Evolutionary conservation across 2,329 filamentous ascomycete genomes (phyloP), one percentile per base, ranked within the genome.

Genomic region (Bipolaris gigantea): DNA sequence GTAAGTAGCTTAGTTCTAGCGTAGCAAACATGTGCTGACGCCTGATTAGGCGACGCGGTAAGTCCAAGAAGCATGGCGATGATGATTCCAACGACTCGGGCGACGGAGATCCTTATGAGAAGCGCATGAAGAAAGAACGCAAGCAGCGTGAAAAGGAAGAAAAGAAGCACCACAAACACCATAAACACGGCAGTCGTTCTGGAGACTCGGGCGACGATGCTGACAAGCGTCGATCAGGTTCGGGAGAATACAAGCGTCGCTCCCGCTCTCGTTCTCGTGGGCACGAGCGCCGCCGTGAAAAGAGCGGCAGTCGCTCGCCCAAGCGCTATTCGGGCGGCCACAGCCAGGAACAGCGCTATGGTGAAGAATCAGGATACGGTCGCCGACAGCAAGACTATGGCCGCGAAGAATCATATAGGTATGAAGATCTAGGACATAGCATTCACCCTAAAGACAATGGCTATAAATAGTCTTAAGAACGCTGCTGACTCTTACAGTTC

Each of bases 51-150:
- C 70, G 71, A 51, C 65, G 69, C 27, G 70, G 70, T 59, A 73
- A 71, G 53, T 55, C 71, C 71, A 59, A 75, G 75, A 75, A 77
- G 66, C 67, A 69, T 65, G 72, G 76, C 52, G 71, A 77, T 50
- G 70, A 71, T 53, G 69, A 71, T 34, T 58, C 59, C 33, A 47
- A 61, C 49, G 56, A 59, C 48, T 59, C 56, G 59, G 66, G 58
- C 25, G 69, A 70, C 50, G 71, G 69, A 38, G 67, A 67, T 52
- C 70, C 65, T 15, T 55, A 61, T 44, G 61, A 62, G 36, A 64
- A 59, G 45, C 60, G 61, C 27, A 16, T 43, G 32, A 62, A 59
- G 52, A 62, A 64, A 41, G 61, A 63, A 50, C 59, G 59, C 47
- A 63, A 62, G 53, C 60, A 59, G 56, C 61, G 57, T 18, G 61